Conservation (phyloP, 345 rosid species). For the Raphanus raphanistrum region DNA sequence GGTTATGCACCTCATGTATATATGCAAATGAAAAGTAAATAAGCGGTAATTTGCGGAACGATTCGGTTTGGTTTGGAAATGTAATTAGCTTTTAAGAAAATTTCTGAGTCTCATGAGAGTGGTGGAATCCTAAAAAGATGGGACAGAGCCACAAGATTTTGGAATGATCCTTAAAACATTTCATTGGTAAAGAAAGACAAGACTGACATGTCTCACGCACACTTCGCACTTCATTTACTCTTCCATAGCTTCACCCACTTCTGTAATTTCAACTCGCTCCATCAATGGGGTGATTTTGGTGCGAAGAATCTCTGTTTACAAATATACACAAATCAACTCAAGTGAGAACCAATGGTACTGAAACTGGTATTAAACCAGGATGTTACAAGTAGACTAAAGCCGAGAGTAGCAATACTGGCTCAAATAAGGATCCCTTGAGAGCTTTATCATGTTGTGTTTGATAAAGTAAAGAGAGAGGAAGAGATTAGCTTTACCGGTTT, state of each 20-base stretch:
- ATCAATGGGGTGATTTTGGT: constrained; percentile 65
- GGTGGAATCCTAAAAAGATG: constrained; percentile 6
- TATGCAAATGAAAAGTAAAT: too few relatives aligned
- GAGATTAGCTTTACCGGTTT: constrained; percentile 46
- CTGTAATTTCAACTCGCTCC: constrained; percentile 54
- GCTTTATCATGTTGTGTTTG: neutral
- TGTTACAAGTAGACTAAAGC: neutral
- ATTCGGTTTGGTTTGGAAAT: neutral
- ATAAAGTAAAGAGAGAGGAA: neutral
- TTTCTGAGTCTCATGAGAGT: neutral
- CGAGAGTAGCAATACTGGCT: neutral
- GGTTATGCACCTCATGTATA: too few relatives aligned
- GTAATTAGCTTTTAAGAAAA: neutral
- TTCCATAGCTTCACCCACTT: constrained; percentile 74
- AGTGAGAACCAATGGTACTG: constrained; percentile 11
- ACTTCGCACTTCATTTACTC: constrained; percentile 41
- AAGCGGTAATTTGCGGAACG: neutral
- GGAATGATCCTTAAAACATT: constrained; percentile 25
- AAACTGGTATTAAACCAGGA: neutral
- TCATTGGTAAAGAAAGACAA: constrained; percentile 5
- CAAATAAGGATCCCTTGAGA: neutral
- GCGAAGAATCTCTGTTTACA: constrained; percentile 55
- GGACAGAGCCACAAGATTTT: constrained; percentile 4
- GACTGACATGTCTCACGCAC: neutral
- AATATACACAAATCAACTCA: neutral